Evolutionary conservation across 768 basidiomycete species (phyloP), one percentile per base, ranked within the genome.

Genomic region (Bullera alba): DNA sequence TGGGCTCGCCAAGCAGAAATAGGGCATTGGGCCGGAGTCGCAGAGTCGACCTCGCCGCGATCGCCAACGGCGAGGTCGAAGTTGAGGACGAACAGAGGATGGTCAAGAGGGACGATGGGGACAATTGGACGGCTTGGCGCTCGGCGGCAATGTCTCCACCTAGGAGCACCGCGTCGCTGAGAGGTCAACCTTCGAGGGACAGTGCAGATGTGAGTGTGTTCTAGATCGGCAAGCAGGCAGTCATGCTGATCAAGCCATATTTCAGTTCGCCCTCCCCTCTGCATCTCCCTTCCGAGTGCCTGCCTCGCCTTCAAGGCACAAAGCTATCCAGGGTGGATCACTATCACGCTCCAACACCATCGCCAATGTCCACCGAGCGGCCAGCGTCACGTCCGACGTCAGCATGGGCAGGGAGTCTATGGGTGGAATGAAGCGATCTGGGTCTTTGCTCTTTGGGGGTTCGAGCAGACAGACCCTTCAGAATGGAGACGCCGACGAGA

Each of bases 291-390:
- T 67, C 53, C 44, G 53, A 53, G 45, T 50, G 4, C 57, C 60
- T 19, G 48, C 43, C n/a, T 58, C 65, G 3, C 62, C 53, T 3
- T 55, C 47, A 5, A 55, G 25, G n/a, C 19, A 4, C 27, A 27
- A 10, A 34, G 42, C 27, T 21, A 15, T 23, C 14, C 12, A 42
- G 15, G 50, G 64, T 34, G 7, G 10, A 12, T 25, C 23, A 7
- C 28, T 67, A 4, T 45, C 59, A n/a, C 54, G 65, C 5, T 63
- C 65, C 10, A 54, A 60, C 16, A 63, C 65, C 12, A 56, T 53
- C 5, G 42, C 52, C 45, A 53, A 63, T 23, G 43, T 67, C n/a
- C 51, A 47, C 19, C 30, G 58, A 35, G 60, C 56, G 1, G 37
- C 47, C 17, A 60, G 55, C 29, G 56, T 57, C 29, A 27, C 19